Percentiles rank a stretch among this genome's conserved stretches.
These are phyloP conservation scores for Erythrobasidium yunnanense DNA, from an alignment of 768 basidiomycete species.

Conservation along the genomic window DNA sequence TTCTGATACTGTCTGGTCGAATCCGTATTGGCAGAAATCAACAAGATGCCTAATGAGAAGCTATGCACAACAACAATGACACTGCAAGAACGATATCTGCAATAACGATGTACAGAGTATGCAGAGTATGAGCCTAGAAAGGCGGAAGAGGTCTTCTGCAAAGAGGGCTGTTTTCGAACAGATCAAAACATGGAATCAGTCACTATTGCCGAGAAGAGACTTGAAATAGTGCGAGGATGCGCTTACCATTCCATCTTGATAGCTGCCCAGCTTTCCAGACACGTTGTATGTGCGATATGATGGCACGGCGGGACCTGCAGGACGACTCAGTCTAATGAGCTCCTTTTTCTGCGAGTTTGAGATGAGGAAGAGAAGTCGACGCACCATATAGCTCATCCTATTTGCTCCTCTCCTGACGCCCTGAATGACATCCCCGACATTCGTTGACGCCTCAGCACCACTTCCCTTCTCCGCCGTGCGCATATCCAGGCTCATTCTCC, in stretches of 20 bases:
- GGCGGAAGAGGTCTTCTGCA: conserved; percentile 21
- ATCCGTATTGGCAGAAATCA: no score
- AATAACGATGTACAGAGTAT: no score
- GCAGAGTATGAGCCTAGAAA: no score
- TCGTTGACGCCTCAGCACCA: background rate
- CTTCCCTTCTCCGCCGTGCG: conserved; percentile 6
- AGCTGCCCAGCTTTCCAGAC: conserved; percentile 35
- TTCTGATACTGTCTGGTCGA: no score
- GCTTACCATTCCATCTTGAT: conserved; percentile 30
- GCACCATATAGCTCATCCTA: conserved; percentile 28
- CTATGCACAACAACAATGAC: no score
- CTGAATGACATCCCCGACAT: conserved; percentile 15
- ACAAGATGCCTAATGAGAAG: no score
- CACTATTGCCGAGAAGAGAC: background rate
- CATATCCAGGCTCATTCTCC: background rate
- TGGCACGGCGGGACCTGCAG: conserved; percentile 34
- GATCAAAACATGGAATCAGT: background rate
- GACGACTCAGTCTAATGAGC: background rate
- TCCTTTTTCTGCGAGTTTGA: background rate
- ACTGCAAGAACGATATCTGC: no score
- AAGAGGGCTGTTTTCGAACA: conserved; percentile 1
- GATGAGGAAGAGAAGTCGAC: background rate
- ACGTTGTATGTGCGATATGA: conserved; percentile 35
- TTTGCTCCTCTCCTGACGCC: background rate
- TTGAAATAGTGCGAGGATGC: background rate